A percentile compares a stretch with the other conserved stretches of the same genome.
Evolutionary conservation across 2,329 filamentous ascomycete genomes (phyloP).

Genomic region (Tolypocladium endophyticum): DNA sequence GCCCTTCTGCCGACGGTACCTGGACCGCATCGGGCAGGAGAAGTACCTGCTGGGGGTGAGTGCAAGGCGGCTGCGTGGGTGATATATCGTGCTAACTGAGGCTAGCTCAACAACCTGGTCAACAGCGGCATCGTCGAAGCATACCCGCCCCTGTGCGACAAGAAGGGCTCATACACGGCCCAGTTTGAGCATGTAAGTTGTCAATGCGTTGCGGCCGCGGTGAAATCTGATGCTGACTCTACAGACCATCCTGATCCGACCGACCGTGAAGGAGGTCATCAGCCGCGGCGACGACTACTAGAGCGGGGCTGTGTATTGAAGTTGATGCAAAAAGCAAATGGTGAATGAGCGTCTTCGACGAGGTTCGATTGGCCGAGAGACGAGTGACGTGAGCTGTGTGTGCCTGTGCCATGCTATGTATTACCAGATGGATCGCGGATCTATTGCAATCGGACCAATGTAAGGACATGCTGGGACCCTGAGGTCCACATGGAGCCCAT

Average conservation of each 20-base stretch:
- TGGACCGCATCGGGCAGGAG: slow-evolving; percentile 87
- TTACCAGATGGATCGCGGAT: background rate
- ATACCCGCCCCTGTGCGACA: slow-evolving; percentile 81
- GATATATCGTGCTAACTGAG: background rate
- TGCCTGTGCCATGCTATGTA: background rate
- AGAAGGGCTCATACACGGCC: slow-evolving; percentile 90
- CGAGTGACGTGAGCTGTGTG: background rate
- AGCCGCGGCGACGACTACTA: slow-evolving; percentile 80
- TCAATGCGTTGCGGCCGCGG: too few relatives aligned
- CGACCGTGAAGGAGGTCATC: slow-evolving; percentile 78
- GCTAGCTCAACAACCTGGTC: slow-evolving; percentile 75
- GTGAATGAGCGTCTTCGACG: background rate
- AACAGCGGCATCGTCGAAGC: slow-evolving; percentile 75
- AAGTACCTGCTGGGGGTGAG: slow-evolving; percentile 84
- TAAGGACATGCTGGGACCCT: background rate
- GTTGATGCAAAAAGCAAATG: background rate
- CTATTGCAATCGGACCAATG: background rate
- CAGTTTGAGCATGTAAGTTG: slow-evolving; percentile 86
- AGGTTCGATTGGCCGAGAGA: background rate
- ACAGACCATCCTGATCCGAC: slow-evolving; percentile 66
- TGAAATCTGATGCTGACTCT: background rate
- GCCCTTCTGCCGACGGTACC: slow-evolving; percentile 81
- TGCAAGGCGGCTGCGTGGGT: slow-evolving; percentile 3
- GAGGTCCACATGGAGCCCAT: background rate
- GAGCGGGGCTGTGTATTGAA: background rate